Evolutionary conservation across 305 asterid genomes (phyloP).

Genomic region (Solanum hybrid): DNA sequence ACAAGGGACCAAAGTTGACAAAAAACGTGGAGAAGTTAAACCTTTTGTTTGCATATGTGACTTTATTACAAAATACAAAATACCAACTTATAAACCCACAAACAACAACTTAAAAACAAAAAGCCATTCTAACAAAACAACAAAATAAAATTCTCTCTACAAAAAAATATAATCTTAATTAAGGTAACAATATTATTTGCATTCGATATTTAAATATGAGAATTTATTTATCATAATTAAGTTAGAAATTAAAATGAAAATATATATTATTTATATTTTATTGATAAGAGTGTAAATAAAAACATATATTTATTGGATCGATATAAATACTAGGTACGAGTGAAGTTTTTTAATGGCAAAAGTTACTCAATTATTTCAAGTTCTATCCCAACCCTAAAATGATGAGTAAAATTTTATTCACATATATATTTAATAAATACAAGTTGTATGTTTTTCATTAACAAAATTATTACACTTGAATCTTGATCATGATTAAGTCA

Average conservation of each 20-base stretch:
- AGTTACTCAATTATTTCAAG: not conserved
- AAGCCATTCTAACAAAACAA: not conserved
- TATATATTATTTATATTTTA: not conserved
- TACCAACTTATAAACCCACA: not conserved
- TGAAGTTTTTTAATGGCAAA: not conserved
- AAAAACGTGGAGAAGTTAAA: not conserved
- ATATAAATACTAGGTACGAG: no score
- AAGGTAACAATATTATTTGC: not conserved
- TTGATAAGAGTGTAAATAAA: no score
- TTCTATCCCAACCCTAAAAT: not conserved
- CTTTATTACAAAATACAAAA: slow-evolving; percentile 6
- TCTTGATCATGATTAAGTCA: not conserved
- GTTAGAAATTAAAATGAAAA: not conserved
- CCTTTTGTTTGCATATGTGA: not conserved
- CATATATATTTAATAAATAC: not conserved
- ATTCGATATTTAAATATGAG: not conserved
- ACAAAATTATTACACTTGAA: not conserved
- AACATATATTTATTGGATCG: no score
- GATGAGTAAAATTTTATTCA: not conserved
- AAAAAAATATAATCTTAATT: not conserved
- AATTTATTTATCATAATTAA: not conserved
- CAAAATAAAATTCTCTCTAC: not conserved
- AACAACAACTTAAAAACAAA: not conserved
- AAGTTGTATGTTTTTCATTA: not conserved
- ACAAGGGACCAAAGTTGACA: slow-evolving; percentile 4